phyloP scores from a whole-genome alignment of 139 green algal species.

The Micractinium conductrix region DNA sequence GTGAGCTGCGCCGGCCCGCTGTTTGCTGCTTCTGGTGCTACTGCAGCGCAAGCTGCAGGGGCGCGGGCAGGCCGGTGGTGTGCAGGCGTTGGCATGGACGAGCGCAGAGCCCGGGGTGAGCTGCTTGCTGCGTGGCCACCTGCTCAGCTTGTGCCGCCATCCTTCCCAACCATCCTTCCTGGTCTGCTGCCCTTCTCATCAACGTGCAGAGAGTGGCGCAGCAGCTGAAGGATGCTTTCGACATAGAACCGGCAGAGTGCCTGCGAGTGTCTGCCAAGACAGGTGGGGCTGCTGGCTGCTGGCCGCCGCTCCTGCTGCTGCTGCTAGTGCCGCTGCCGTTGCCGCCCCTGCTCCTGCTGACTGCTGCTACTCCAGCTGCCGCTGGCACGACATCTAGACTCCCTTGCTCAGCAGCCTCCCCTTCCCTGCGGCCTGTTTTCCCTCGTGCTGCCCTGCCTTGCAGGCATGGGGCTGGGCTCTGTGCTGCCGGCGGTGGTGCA shows the following conservation, averaged over 20 bases:
- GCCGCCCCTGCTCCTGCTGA: background rate
- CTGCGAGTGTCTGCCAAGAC: conserved; percentile 80
- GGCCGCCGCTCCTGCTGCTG: background rate
- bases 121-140: no score
- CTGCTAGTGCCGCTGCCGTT: background rate
- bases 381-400: background rate
- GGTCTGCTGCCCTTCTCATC: background rate
- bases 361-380: background rate
- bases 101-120: background rate
- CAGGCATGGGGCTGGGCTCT: conserved; percentile 61
- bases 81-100: background rate
- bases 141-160: no score
- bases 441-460: background rate
- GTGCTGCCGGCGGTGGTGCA: conserved; percentile 83
- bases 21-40: no score
- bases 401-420: background rate
- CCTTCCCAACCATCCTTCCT: background rate
- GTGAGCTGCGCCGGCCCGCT: background rate
- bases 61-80: no score
- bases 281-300: background rate
- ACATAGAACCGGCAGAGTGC: conserved; percentile 52
- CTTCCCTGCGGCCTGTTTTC: background rate
- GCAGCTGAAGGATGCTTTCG: conserved; percentile 81
- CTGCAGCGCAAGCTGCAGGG: no score
- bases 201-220: conserved; percentile 43